Evolutionary conservation across 805 yeast species (phyloP).

Genomic region (Ogataea dorogensis): DNA sequence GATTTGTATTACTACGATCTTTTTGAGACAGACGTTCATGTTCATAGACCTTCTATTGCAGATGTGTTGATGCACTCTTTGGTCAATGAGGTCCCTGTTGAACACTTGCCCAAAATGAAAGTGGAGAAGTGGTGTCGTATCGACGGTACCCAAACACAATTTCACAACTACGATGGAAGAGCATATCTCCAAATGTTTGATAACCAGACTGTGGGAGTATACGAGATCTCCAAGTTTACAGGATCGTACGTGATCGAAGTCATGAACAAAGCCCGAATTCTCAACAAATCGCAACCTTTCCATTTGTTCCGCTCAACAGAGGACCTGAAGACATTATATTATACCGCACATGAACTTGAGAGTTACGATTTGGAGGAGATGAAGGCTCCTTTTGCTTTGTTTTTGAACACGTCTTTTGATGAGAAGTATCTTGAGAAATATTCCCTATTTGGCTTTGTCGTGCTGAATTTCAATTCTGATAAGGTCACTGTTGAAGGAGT

Average conservation of each 20-base stretch:
- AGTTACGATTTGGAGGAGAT: slow-evolving; percentile 53
- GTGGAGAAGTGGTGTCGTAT: slow-evolving; percentile 71
- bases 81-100: slow-evolving; percentile 77
- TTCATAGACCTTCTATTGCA: slow-evolving; percentile 58
- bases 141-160: slow-evolving; percentile 50
- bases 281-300: slow-evolving; percentile 80
- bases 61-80: slow-evolving; percentile 89
- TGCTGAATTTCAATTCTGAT: slow-evolving; percentile 24
- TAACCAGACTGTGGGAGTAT: slow-evolving; percentile 23
- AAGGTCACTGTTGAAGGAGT: slow-evolving; percentile 28
- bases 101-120: slow-evolving; percentile 60
- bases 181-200: slow-evolving; percentile 30
- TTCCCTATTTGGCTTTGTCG: slow-evolving; percentile 24
- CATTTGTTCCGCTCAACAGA: slow-evolving; percentile 64
- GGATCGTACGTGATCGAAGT: slow-evolving; percentile 50
- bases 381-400: slow-evolving; percentile 62
- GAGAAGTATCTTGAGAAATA: slow-evolving; percentile 35
- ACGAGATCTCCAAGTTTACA: slow-evolving; percentile 25
- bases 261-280: slow-evolving; percentile 64
- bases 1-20: slow-evolving; percentile 35
- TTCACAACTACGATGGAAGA: slow-evolving; percentile 35
- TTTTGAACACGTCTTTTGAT: slow-evolving; percentile 56
- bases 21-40: slow-evolving; percentile 14
- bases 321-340: slow-evolving; percentile 41
- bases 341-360: slow-evolving; percentile 65